Evolutionary conservation across 345 rosid genomes (phyloP).

Genomic region (Hypericum perforatum): DNA sequence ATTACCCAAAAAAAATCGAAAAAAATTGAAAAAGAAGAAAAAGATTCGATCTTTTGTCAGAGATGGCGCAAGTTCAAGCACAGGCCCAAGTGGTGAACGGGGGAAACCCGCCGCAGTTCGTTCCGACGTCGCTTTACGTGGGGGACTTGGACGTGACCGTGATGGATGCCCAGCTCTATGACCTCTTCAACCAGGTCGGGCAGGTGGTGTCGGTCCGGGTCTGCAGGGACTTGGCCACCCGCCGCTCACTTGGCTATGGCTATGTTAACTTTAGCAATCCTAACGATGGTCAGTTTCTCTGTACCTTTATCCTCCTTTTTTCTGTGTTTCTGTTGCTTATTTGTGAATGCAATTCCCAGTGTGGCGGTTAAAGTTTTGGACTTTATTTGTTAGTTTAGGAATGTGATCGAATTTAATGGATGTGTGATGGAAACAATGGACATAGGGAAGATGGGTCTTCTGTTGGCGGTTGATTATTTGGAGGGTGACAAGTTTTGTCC

Average conservation of each 20-base stretch:
- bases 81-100: constrained; percentile 44
- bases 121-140: constrained; percentile 76
- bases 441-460: too few species aligned
- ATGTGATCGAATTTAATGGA: too few species aligned
- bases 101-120: constrained; percentile 38
- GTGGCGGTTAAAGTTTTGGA: too few species aligned
- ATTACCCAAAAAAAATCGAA: constrained; percentile 8
- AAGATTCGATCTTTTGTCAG: background rate
- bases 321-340: background rate
- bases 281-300: constrained; percentile 48
- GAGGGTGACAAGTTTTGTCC: too few species aligned
- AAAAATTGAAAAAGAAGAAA: background rate
- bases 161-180: constrained; percentile 76
- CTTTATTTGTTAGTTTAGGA: too few species aligned
- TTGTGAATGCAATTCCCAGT: too few species aligned
- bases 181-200: constrained; percentile 71
- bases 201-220: constrained; percentile 78
- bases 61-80: constrained; percentile 66
- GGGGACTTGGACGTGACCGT: constrained; percentile 80
- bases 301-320: background rate
- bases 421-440: too few species aligned
- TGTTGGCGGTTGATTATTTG: too few species aligned
- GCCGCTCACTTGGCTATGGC: constrained; percentile 83
- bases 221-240: constrained; percentile 62
- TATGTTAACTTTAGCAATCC: constrained; percentile 71